A percentile compares a stretch with the other conserved stretches of the same genome.
phyloP scores from a whole-genome alignment of 2,329 filamentous ascomycete genomes.

The Calonectria fujianensis region DNA sequence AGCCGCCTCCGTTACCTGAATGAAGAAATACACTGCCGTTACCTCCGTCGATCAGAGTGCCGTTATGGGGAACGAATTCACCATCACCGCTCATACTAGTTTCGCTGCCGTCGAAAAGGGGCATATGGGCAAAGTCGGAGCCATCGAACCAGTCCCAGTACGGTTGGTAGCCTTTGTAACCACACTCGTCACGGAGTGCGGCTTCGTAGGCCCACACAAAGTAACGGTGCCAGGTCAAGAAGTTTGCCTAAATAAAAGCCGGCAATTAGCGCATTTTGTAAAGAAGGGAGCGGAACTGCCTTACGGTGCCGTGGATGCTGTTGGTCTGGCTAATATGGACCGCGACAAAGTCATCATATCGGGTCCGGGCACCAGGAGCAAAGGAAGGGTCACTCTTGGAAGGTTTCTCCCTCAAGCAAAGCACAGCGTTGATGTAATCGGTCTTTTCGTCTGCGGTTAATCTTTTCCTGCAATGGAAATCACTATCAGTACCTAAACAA shows the following conservation, averaged over 20 bases:
- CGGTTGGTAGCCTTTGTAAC: slow-evolving; percentile 61
- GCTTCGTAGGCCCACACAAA: slow-evolving; percentile 52
- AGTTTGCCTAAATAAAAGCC: slow-evolving; percentile 39
- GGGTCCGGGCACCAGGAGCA: slow-evolving; percentile 62
- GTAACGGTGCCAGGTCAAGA: slow-evolving; percentile 54
- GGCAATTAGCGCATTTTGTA: neutral
- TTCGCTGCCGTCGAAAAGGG: slow-evolving; percentile 71
- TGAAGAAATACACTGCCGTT: neutral
- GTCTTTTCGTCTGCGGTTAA: neutral
- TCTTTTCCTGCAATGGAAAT: neutral
- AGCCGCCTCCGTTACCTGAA: neutral
- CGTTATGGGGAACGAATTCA: neutral
- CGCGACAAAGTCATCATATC: slow-evolving; percentile 70
- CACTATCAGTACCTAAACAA: neutral
- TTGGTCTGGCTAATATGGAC: slow-evolving; percentile 68
- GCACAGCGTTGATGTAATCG: slow-evolving; percentile 64
- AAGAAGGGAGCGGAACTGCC: neutral
- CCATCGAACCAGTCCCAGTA: slow-evolving; percentile 72
- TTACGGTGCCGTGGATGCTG: slow-evolving; percentile 61
- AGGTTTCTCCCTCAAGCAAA: slow-evolving; percentile 62
- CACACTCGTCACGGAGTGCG: slow-evolving; percentile 53
- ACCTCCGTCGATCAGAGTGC: neutral
- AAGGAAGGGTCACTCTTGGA: slow-evolving; percentile 55
- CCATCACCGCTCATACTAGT: slow-evolving; percentile 70
- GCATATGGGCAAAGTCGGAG: slow-evolving; percentile 66